Evolutionary conservation across 192 early-diverging fungal species (phyloP).

Genomic region (Backusella macrospora): DNA sequence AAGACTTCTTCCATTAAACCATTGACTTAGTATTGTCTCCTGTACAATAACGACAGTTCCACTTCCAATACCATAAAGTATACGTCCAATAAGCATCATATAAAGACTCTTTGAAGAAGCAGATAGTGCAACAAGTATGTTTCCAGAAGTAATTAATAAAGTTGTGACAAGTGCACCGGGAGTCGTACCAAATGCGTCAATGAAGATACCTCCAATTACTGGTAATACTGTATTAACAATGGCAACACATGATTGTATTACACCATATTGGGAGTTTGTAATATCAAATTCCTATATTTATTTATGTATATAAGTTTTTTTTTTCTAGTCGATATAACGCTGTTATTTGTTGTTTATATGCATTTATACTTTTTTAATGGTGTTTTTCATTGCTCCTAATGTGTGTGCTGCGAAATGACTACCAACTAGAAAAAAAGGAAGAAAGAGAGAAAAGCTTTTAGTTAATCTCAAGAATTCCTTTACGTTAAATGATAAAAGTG

Average conservation of each 20-base stretch:
- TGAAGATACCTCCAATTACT: constrained; percentile 54
- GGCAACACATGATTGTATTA: constrained; percentile 63
- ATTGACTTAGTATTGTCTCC: constrained; percentile 78
- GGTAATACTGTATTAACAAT: constrained; percentile 64
- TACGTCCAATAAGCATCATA: constrained; percentile 59
- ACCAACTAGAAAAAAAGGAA: constrained; percentile 50
- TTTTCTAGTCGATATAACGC: neutral
- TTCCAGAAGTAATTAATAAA: constrained; percentile 57
- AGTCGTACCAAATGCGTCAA: constrained; percentile 64
- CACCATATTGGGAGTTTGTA: constrained; percentile 64
- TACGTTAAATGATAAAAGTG: neutral
- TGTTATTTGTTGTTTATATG: neutral
- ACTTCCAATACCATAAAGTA: constrained; percentile 67
- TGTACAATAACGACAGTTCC: constrained; percentile 75
- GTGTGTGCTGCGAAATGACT: constrained; percentile 78
- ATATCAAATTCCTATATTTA: constrained; percentile 58
- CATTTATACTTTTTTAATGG: constrained; percentile 69
- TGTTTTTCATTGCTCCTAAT: constrained; percentile 73
- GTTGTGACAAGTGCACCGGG: constrained; percentile 58
- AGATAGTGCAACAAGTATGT: constrained; percentile 52
- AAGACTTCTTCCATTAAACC: constrained; percentile 70
- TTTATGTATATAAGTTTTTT: neutral
- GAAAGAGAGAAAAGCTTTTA: neutral
- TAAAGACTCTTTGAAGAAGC: constrained; percentile 46
- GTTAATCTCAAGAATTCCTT: neutral